Conservation (phyloP, 116 monocot genomes). For the Iris pallida region DNA sequence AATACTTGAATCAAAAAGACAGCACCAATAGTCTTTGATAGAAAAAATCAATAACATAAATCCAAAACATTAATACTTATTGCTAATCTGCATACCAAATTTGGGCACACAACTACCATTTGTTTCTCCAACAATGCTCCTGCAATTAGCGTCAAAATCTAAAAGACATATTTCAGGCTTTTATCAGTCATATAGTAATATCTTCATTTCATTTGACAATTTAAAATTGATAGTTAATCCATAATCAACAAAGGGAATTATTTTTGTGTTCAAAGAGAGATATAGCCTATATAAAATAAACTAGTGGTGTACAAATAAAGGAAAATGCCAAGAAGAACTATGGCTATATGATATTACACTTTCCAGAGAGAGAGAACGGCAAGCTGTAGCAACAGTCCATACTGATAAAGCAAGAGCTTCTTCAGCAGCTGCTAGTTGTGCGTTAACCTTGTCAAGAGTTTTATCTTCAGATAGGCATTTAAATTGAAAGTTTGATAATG, state of each 20-base stretch:
- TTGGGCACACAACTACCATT: slow-evolving; percentile 71
- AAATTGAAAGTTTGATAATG: slow-evolving; percentile 1
- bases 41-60: slow-evolving; percentile 6
- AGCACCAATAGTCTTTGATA: not conserved
- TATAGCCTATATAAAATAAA: too few species aligned
- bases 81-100: slow-evolving; percentile 50
- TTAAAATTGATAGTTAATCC: too few species aligned
- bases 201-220: not conserved
- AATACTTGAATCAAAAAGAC: slow-evolving; percentile 12
- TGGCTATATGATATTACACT: slow-evolving; percentile 52
- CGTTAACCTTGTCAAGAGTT: slow-evolving; percentile 51
- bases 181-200: not conserved
- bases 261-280: too few species aligned
- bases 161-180: slow-evolving; percentile 8
- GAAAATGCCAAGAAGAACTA: not conserved
- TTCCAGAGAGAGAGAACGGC: slow-evolving; percentile 86
- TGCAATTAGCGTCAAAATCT: slow-evolving; percentile 80
- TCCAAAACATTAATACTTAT: not conserved
- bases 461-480: slow-evolving; percentile 7
- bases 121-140: slow-evolving; percentile 89
- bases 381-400: slow-evolving; percentile 82
- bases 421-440: slow-evolving; percentile 77
- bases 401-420: slow-evolving; percentile 89
- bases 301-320: not conserved
- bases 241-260: too few species aligned